Evolutionary conservation across 495 filamentous ascomycete species (phyloP).

Genomic region (Neurospora africana): DNA sequence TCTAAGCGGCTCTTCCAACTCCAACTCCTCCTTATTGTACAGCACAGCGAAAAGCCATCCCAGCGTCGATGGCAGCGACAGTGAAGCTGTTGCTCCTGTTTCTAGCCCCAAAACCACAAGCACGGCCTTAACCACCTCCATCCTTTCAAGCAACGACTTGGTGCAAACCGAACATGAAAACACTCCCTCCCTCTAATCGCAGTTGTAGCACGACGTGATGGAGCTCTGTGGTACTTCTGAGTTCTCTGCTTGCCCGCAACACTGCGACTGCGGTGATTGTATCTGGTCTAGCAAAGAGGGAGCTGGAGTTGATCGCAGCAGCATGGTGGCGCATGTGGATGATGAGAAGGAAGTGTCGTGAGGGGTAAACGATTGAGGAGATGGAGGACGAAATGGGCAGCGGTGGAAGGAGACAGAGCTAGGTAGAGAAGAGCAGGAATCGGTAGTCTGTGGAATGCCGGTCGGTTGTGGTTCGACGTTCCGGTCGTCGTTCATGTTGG

Average conservation of each 20-base stretch:
- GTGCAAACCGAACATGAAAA: accelerated
- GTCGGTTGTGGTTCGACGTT: not conserved
- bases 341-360: not conserved
- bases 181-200: not conserved
- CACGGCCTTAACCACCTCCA: not conserved
- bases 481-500: no score
- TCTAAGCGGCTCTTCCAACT: not conserved
- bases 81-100: not conserved
- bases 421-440: not conserved
- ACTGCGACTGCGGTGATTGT: not conserved
- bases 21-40: accelerated
- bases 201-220: not conserved
- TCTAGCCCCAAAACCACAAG: not conserved
- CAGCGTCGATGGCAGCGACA: not conserved
- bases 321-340: not conserved
- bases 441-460: not conserved
- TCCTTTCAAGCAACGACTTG: not conserved
- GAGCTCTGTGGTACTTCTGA: not conserved
- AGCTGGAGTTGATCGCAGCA: not conserved
- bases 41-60: not conserved
- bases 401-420: not conserved
- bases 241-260: accelerated
- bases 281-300: not conserved
- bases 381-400: not conserved
- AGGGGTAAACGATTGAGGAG: not conserved